phyloP scores from a whole-genome alignment of 768 basidiomycete species.

The Auricularia heimuer region DNA sequence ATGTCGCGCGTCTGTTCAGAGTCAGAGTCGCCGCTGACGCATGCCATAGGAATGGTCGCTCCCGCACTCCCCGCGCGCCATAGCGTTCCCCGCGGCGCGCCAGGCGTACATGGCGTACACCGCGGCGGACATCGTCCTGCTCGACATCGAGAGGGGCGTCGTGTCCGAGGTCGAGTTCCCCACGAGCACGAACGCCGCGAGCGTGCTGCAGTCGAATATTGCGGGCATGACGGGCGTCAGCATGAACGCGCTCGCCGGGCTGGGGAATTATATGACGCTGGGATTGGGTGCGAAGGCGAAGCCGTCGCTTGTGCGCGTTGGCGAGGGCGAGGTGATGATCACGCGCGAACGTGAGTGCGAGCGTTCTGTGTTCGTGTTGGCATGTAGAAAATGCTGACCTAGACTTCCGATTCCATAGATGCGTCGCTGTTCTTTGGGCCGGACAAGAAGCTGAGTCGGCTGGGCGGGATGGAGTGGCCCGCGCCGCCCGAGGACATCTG shows the following conservation, averaged over 20 bases:
- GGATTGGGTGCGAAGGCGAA: conserved; percentile 68
- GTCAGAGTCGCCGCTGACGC: too few relatives aligned
- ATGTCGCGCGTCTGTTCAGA: conserved; percentile 10
- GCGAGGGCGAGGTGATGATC: conserved; percentile 56
- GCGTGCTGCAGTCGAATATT: conserved; percentile 31
- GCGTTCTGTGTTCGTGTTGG: too few relatives aligned
- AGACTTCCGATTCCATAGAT: conserved; percentile 12
- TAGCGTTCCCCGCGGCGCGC: conserved; percentile 60
- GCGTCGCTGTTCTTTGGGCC: conserved; percentile 56
- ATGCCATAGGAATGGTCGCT: conserved; percentile 58
- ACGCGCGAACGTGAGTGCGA: conserved; percentile 62
- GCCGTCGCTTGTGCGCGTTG: conserved; percentile 46
- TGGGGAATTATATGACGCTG: conserved; percentile 79
- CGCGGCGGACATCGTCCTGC: conserved; percentile 66
- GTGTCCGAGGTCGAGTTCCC: conserved; percentile 37
- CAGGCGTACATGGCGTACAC: conserved; percentile 70
- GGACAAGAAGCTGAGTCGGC: conserved; percentile 45
- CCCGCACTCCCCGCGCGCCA: conserved; percentile 83
- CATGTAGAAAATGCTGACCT: too few relatives aligned
- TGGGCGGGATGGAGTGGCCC: conserved; percentile 56
- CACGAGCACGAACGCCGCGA: conserved; percentile 25
- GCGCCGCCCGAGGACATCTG: conserved; percentile 76
- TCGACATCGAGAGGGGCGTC: conserved; percentile 51
- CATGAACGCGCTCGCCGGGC: conserved; percentile 53
- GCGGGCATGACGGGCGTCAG: conserved; percentile 18